These are phyloP conservation scores for Pezicula rhizophila DNA, from an alignment of 2,329 filamentous ascomycete genomes.

Conservation along the genomic window DNA sequence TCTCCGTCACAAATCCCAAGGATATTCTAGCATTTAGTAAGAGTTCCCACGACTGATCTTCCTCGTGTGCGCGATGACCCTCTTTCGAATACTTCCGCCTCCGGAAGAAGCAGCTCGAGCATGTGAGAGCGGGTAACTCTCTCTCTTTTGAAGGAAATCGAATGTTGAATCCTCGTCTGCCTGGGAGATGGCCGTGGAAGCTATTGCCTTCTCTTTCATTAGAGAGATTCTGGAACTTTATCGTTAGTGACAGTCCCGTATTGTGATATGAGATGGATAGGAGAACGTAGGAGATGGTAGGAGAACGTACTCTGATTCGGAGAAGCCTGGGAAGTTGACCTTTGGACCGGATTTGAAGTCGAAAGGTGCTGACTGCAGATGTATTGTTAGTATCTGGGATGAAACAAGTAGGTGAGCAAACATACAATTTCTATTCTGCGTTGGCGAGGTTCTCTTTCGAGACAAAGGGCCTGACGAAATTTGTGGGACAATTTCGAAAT, in stretches of 20 bases:
- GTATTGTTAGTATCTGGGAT: conserved; percentile 16
- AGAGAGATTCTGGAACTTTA: conserved; percentile 20
- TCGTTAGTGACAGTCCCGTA: background rate
- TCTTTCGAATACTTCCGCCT: no score
- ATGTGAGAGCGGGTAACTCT: no score
- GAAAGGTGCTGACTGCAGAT: conserved; percentile 51
- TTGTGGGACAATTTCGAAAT: conserved; percentile 39
- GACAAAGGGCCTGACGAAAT: conserved; percentile 38
- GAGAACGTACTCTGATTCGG: conserved; percentile 50
- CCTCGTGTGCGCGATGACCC: no score
- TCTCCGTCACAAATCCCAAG: no score
- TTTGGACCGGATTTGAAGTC: conserved; percentile 47
- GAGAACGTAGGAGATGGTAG: conserved; percentile 10
- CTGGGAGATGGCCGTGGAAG: conserved; percentile 20
- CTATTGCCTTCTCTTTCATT: conserved; percentile 27
- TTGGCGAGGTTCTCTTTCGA: conserved; percentile 36
- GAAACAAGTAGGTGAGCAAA: conserved; percentile 1
- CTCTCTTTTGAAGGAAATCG: no score
- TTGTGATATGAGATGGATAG: background rate
- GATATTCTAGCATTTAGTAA: no score
- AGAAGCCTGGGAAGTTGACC: conserved; percentile 47
- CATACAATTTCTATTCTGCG: conserved; percentile 39
- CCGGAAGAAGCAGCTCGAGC: no score
- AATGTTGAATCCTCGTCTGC: no score
- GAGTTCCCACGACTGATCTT: no score